A percentile compares a stretch with the other conserved stretches of the same genome.
Evolutionary conservation across 73 alveolate genomes (phyloP).

Genomic region (Tetrahymena malaccensis): DNA sequence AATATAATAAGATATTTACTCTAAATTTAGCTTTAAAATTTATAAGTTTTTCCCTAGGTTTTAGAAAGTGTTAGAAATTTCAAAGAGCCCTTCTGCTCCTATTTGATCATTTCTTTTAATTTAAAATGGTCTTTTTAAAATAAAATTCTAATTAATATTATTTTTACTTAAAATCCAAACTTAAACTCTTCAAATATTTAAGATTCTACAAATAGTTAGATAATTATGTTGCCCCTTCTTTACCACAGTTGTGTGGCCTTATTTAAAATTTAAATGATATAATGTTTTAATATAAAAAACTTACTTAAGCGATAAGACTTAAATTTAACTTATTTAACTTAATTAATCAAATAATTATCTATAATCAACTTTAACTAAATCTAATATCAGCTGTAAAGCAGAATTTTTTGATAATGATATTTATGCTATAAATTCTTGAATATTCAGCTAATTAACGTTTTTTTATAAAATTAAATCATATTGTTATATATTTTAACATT

Average conservation of each 20-base stretch:
- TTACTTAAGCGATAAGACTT: not conserved
- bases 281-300: not conserved
- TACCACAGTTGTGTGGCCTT: not conserved
- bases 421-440: not conserved
- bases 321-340: not conserved
- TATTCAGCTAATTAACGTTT: not conserved
- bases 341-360: not conserved
- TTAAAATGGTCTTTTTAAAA: not conserved
- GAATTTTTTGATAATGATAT: not conserved
- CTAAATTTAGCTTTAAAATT: not conserved
- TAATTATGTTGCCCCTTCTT: not conserved
- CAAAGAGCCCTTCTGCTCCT: not conserved
- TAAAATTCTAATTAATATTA: not conserved
- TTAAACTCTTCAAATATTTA: not conserved
- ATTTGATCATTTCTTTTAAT: not conserved
- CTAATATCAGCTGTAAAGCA: not conserved
- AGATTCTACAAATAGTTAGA: not conserved
- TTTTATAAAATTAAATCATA: not conserved
- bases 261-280: not conserved
- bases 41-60: not conserved
- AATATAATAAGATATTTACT: not conserved
- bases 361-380: not conserved
- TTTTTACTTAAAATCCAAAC: not conserved
- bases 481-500: not conserved
- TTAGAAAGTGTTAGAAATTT: not conserved